Evolutionary conservation across 1,284 basidiomycete species (phyloP), one percentile per base, ranked within the genome.

Genomic region (Ustilago bromivora): DNA sequence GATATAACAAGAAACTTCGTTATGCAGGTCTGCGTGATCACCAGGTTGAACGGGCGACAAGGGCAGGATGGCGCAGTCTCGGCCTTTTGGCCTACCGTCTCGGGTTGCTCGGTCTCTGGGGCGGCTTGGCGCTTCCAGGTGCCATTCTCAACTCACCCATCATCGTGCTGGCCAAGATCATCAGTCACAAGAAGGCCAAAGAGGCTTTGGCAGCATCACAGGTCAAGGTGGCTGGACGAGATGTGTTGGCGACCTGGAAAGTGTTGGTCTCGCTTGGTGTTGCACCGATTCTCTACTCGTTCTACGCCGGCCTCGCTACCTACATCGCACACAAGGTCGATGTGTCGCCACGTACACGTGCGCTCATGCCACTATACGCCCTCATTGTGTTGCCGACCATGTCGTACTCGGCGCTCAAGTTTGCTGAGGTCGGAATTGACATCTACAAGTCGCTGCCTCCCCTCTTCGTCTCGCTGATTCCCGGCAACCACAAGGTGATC

Each of bases 241-340:
- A 99, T 85, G 97, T 99, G 13, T 89, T 99, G 17, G 97, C 95
- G 0, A 96, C 96, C 3, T 99, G 97, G 97, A 99, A 99, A 87
- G 92, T 99, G 36, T 90, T 99, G 54, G 96, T 99, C 61, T 96
- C 95, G 12, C 89, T 99, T 58, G 97, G 93, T 28, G 89, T 95
- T 43, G 92, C 94, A 8, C 96, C 97, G 8, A 88, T 97, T 8
- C 88, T 99, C 38, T 99, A 99, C 88, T 87, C 81, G 31, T 71
- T 80, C 68, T 86, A 86, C 71, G 80, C 85, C 3, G 79, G 40
- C 1, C 83, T 96, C 40, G 94, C 95, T 11, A 93, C 93, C 19
- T 83, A 92, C 35, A 87, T 96, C 61, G 93, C 92, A 1, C 90
- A 92, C 83, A 92, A 91, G 81, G 49, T 61, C 31, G 47, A 66